Evolutionary conservation across 495 filamentous ascomycete species (phyloP).

Genomic region (Aspergillus cavernicola): DNA sequence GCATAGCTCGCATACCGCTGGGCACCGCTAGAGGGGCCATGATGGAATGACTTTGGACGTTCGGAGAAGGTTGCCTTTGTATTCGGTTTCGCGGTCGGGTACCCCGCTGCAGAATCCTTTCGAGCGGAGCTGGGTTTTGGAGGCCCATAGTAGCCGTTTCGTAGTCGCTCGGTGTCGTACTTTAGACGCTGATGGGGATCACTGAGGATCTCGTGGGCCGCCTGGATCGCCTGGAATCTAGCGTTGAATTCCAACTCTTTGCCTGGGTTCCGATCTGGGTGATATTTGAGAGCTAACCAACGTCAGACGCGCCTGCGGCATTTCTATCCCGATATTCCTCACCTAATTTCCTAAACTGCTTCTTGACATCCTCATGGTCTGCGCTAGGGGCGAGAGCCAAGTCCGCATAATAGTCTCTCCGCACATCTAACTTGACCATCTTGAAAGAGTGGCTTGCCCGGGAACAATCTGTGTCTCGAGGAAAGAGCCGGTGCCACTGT

Average conservation of each 20-base stretch:
- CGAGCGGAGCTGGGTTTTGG: constrained; percentile 28
- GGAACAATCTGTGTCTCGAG: constrained; percentile 1
- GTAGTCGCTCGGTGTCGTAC: constrained; percentile 70
- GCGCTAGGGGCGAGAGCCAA: constrained; percentile 63
- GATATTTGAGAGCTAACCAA: constrained; percentile 69
- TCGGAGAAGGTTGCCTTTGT: constrained; percentile 25
- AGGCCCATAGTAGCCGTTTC: constrained; percentile 42
- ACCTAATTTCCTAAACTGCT: constrained; percentile 83
- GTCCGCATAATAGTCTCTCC: constrained; percentile 83
- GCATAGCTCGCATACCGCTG: constrained; percentile 53
- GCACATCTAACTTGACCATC: constrained; percentile 74
- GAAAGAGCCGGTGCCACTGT: constrained; percentile 25
- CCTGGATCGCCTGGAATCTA: constrained; percentile 81
- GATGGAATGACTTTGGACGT: constrained; percentile 31
- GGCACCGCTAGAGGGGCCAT: constrained; percentile 49
- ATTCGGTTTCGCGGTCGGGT: constrained; percentile 26
- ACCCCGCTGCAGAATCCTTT: constrained; percentile 24
- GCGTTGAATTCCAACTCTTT: constrained; percentile 71
- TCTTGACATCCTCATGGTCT: constrained; percentile 71
- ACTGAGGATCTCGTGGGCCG: constrained; percentile 77
- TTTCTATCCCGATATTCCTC: constrained; percentile 16
- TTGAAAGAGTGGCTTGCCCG: constrained; percentile 23
- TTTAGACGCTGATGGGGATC: constrained; percentile 64
- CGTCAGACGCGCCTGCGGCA: background rate
- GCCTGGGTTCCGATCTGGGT: constrained; percentile 88